Conservation (phyloP, 2,329 filamentous ascomycete genomes). For the Aspergillus fischeri region DNA sequence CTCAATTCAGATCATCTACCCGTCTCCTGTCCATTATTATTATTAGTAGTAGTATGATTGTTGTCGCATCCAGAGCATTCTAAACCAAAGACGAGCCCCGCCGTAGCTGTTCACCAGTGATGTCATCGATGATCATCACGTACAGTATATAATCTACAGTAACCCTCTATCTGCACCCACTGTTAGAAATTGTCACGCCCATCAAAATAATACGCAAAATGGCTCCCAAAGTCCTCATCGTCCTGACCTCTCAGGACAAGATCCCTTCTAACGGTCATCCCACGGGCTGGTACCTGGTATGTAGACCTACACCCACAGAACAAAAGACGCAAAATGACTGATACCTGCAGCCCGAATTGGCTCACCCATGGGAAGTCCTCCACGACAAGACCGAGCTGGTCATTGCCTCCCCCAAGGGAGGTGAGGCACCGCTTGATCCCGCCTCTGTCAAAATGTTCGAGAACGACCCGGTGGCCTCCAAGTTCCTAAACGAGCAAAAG, state of each 20-base stretch:
- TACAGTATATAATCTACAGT: not conserved
- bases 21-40: not conserved
- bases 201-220: slow-evolving; percentile 12
- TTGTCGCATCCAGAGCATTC: not conserved
- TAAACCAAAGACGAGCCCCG: not conserved
- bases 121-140: not conserved
- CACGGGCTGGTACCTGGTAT: slow-evolving; percentile 69
- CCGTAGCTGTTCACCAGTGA: not conserved
- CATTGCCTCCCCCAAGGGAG: slow-evolving; percentile 61
- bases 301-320: not conserved
- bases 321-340: not conserved
- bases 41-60: not conserved
- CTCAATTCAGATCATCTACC: too few relatives aligned
- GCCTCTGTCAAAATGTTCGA: slow-evolving; percentile 53
- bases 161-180: not conserved
- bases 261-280: slow-evolving; percentile 43
- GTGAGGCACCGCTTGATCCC: slow-evolving; percentile 59
- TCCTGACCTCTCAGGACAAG: slow-evolving; percentile 61
- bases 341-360: slow-evolving; percentile 50
- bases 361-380: slow-evolving; percentile 61
- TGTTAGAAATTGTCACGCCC: not conserved
- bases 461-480: slow-evolving; percentile 48
- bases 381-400: slow-evolving; percentile 51
- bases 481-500: slow-evolving; percentile 55
- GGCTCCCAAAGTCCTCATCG: slow-evolving; percentile 61